These are phyloP conservation scores for Agrocybe pediades DNA, from an alignment of 768 basidiomycete genomes.

Conservation along the genomic window DNA sequence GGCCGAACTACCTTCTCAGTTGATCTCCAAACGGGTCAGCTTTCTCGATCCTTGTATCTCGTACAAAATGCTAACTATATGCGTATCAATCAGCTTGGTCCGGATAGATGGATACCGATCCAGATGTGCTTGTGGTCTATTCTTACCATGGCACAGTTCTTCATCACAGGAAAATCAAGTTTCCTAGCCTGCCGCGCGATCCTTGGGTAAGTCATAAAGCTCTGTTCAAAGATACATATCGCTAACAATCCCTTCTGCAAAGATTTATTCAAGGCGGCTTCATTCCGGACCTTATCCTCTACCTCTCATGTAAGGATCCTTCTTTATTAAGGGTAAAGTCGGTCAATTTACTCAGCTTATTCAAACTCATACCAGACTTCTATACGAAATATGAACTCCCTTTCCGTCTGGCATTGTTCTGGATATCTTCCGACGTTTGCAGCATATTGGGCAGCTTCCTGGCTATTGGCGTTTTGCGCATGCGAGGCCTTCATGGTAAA, in stretches of 20 bases:
- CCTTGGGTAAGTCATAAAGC: conserved; percentile 13
- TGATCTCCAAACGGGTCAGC: conserved; percentile 67
- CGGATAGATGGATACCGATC: conserved; percentile 2
- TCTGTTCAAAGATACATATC: conserved; percentile 25
- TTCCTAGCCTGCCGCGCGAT: conserved; percentile 64
- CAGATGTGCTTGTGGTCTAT: conserved; percentile 58
- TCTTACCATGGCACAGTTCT: conserved; percentile 56
- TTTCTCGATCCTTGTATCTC: too few species aligned
- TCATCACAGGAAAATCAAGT: conserved; percentile 49
- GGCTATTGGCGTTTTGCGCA: conserved; percentile 59
- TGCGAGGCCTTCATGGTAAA: conserved; percentile 52
- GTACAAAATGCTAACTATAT: too few species aligned
- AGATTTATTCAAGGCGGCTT: conserved; percentile 67
- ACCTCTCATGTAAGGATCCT: too few species aligned
- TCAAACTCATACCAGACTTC: conserved; percentile 66
- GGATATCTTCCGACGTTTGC: conserved; percentile 57
- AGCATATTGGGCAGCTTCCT: conserved; percentile 61
- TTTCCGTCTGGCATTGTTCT: conserved; percentile 67
- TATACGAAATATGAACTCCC: conserved; percentile 63
- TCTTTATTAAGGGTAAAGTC: too few species aligned
- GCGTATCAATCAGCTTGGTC: too few species aligned
- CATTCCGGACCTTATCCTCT: conserved; percentile 68
- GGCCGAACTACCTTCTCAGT: conserved; percentile 71
- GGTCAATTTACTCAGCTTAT: too few species aligned
- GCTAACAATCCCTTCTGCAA: conserved; percentile 21